A percentile compares a stretch with the other conserved stretches of the same genome.
Evolutionary conservation across 768 basidiomycete genomes (phyloP).

Genomic region (Phylloporus arenicola): DNA sequence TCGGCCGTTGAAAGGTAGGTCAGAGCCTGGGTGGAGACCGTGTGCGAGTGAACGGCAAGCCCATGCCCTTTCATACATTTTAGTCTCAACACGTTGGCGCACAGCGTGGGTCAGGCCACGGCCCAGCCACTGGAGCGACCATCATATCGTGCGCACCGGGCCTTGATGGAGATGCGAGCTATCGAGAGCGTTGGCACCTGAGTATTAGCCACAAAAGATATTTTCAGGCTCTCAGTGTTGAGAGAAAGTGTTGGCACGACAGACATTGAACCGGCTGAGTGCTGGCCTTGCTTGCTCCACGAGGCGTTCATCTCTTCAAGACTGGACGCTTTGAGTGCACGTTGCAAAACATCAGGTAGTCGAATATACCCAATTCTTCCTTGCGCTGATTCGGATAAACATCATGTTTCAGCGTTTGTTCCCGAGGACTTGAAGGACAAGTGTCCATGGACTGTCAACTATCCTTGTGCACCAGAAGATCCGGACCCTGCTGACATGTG

Average conservation of each 20-base stretch:
- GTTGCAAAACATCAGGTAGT: constrained; percentile 9
- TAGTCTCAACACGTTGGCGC: constrained; percentile 10
- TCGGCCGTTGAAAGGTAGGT: not conserved
- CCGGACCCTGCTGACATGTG: constrained; percentile 2
- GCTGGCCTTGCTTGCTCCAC: constrained; percentile 15
- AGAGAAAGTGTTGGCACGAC: not conserved
- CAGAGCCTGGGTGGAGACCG: not conserved
- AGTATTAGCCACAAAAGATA: no score
- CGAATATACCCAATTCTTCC: constrained; percentile 1
- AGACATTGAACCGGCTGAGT: not conserved
- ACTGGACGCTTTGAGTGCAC: constrained; percentile 1
- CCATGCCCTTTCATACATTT: not conserved
- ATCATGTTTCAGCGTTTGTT: not conserved
- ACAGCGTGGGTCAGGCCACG: not conserved
- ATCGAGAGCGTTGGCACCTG: no score
- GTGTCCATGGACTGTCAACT: constrained; percentile 1
- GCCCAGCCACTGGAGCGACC: not conserved
- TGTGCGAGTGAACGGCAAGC: not conserved
- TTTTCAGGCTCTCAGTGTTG: no score
- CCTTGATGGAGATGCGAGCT: not conserved
- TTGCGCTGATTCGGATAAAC: constrained; percentile 3
- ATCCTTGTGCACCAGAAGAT: not conserved
- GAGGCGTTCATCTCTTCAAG: constrained; percentile 12
- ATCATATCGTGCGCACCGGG: not conserved
- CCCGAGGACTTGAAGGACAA: not conserved